These are phyloP conservation scores for Eleusine indica DNA, from an alignment of 176 grass and related monocot species.

Conservation along the genomic window DNA sequence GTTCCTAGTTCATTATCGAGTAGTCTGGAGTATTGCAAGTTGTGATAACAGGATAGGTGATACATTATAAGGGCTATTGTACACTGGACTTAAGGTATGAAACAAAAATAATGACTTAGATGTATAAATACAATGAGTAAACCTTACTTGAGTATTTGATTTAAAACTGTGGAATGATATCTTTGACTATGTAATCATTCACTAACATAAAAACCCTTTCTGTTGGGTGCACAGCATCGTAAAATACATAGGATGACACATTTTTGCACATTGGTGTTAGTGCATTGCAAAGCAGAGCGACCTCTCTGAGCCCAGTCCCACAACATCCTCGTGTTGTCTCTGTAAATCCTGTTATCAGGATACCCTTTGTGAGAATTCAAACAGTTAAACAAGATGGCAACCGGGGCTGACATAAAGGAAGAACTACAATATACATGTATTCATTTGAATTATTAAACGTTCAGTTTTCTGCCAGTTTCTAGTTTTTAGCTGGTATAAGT, in stretches of 20 bases:
- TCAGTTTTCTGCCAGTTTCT: slow-evolving; percentile 1
- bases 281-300: slow-evolving; percentile 61
- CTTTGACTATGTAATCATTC: slow-evolving; percentile 65
- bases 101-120: neutral
- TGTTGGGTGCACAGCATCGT: slow-evolving; percentile 81
- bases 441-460: neutral
- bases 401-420: neutral
- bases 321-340: slow-evolving; percentile 71
- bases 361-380: slow-evolving; percentile 26
- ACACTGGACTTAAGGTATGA: slow-evolving; percentile 7
- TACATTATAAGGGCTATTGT: neutral
- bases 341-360: slow-evolving; percentile 61
- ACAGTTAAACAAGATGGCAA: slow-evolving; percentile 9
- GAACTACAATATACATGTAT: slow-evolving; percentile 1
- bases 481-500: neutral
- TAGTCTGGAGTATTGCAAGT: neutral
- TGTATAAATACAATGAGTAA: slow-evolving; percentile 5
- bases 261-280: slow-evolving; percentile 67
- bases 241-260: slow-evolving; percentile 69
- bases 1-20: neutral
- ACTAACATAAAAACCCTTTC: slow-evolving; percentile 68
- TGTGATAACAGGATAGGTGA: neutral
- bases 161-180: slow-evolving; percentile 55
- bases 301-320: slow-evolving; percentile 73
- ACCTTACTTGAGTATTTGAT: slow-evolving; percentile 35